Evolutionary conservation across 2,329 filamentous ascomycete species (phyloP).

Genomic region (Myriangium duriaei): DNA sequence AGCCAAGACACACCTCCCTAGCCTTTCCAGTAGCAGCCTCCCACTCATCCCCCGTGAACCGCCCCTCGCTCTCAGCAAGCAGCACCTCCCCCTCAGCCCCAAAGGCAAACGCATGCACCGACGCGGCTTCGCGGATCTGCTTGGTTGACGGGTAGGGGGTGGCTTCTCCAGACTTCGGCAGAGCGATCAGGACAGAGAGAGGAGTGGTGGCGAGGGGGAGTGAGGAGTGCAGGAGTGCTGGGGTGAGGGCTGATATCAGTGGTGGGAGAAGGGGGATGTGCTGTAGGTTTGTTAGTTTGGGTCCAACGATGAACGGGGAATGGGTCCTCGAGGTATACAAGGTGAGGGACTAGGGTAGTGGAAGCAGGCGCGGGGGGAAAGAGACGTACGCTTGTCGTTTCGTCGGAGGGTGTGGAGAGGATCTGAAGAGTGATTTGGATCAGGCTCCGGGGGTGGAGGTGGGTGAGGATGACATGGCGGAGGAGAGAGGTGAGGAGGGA

Average conservation of each 20-base stretch:
- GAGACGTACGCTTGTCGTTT: neutral
- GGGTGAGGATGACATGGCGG: constrained; percentile 59
- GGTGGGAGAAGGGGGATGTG: constrained; percentile 70
- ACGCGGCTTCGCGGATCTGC: constrained; percentile 50
- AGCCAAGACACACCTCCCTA: constrained; percentile 49
- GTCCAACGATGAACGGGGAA: neutral
- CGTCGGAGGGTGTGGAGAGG: constrained; percentile 52
- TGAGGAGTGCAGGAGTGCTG: constrained; percentile 69
- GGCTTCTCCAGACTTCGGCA: constrained; percentile 25
- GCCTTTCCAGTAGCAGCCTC: constrained; percentile 54
- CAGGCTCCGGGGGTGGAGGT: constrained; percentile 62
- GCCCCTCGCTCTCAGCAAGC: constrained; percentile 68
- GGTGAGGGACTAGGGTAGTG: neutral
- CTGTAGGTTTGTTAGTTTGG: constrained; percentile 31
- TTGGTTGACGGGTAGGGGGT: constrained; percentile 49
- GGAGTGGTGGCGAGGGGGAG: constrained; percentile 66
- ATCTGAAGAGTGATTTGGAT: constrained; percentile 77
- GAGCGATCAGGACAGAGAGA: constrained; percentile 36
- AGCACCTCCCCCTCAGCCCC: constrained; percentile 61
- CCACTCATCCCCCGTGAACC: constrained; percentile 66
- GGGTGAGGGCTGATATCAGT: constrained; percentile 64
- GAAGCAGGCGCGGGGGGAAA: neutral
- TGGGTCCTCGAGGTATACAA: neutral
- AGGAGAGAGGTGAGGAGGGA: constrained; percentile 59
- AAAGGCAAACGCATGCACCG: constrained; percentile 74